Conservation (phyloP, 768 basidiomycete genomes). For the Phylloporus scabripes region DNA sequence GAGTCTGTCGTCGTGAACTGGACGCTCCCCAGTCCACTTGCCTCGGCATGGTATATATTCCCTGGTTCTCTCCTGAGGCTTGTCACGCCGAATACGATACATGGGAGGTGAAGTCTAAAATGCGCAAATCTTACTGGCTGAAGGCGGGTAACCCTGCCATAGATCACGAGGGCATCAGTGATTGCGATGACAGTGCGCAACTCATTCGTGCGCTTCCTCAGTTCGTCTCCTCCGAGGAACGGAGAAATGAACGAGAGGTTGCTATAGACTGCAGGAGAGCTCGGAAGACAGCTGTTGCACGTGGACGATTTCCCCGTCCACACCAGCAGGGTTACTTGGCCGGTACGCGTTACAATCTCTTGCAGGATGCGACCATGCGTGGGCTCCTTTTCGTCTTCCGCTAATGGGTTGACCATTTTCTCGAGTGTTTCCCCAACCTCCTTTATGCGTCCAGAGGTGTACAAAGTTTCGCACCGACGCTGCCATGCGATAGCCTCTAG, state of each 20-base stretch:
- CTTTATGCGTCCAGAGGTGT: no score
- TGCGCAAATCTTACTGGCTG: not conserved
- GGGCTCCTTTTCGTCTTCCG: no score
- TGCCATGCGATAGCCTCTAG: no score
- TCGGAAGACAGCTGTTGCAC: constrained; percentile 4
- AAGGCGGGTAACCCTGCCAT: not conserved
- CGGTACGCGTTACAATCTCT: no score
- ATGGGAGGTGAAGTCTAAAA: constrained; percentile 1
- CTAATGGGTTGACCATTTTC: no score
- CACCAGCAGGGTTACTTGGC: not conserved
- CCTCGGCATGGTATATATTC: not conserved
- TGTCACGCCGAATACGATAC: constrained; percentile 1
- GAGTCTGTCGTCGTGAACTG: not conserved
- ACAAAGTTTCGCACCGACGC: no score
- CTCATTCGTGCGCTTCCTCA: not conserved
- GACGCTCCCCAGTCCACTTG: not conserved
- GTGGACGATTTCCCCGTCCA: constrained; percentile 1
- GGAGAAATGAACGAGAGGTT: not conserved
- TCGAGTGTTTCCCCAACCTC: no score
- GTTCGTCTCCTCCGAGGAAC: not conserved
- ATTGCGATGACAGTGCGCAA: not conserved
- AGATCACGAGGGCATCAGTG: not conserved
- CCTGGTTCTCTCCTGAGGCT: not conserved
- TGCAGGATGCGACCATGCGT: no score
- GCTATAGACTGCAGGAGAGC: not conserved